Evolutionary conservation across 2,329 filamentous ascomycete species (phyloP).

Genomic region (Verticillium isaacii): DNA sequence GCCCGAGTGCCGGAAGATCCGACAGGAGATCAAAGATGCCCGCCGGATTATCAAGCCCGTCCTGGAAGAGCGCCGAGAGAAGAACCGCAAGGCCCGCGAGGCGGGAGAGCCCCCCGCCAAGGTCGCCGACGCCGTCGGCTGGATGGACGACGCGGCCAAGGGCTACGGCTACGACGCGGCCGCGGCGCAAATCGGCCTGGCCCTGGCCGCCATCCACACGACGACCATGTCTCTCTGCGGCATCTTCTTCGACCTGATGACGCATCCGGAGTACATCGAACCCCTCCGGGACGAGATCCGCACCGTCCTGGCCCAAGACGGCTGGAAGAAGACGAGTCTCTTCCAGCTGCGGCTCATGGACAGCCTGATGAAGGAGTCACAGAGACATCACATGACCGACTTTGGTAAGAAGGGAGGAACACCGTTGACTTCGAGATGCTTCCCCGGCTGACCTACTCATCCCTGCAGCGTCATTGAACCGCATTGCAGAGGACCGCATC

Average conservation of each 20-base stretch:
- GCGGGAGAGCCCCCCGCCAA: background rate
- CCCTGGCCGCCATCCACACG: conserved; percentile 49
- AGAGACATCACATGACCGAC: conserved; percentile 16
- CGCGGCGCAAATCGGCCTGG: conserved; percentile 70
- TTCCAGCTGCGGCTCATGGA: conserved; percentile 34
- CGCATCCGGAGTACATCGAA: conserved; percentile 32
- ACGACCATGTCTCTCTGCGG: conserved; percentile 30
- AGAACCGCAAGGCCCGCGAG: conserved; percentile 14
- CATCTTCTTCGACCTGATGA: conserved; percentile 31
- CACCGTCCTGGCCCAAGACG: conserved; percentile 25
- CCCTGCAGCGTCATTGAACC: conserved; percentile 5
- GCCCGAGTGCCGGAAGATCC: conserved; percentile 31
- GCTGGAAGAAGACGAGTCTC: conserved; percentile 28
- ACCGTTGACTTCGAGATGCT: too few species aligned
- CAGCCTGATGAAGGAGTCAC: conserved; percentile 34
- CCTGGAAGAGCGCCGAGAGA: conserved; percentile 16
- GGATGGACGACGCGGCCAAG: conserved; percentile 34
- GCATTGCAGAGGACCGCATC: background rate
- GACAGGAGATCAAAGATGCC: conserved; percentile 29
- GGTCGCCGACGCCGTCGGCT: conserved; percentile 34
- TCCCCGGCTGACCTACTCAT: background rate
- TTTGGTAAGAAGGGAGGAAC: background rate
- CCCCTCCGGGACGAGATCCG: conserved; percentile 36
- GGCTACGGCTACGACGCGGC: conserved; percentile 62
- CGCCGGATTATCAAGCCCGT: conserved; percentile 27